Conservation (phyloP, 1,284 basidiomycete species). For the Trichosporon coremiiforme region DNA sequence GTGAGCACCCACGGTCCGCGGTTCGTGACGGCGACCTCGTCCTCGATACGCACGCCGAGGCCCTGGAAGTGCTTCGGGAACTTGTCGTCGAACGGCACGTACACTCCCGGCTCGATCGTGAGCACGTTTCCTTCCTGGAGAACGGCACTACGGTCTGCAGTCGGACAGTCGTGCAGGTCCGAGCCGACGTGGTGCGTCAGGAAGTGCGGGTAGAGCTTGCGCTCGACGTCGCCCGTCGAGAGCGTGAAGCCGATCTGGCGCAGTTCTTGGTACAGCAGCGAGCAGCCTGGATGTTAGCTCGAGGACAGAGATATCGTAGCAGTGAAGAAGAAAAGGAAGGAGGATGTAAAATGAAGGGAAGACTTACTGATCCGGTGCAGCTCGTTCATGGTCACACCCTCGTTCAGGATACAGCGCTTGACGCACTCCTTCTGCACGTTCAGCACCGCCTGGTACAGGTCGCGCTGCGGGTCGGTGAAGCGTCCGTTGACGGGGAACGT, state of each 20-base stretch:
- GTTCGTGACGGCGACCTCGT: constrained; percentile 77
- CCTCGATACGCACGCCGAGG: constrained; percentile 87
- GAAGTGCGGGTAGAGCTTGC: constrained; percentile 83
- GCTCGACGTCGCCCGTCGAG: constrained; percentile 67
- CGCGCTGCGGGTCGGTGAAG: constrained; percentile 78
- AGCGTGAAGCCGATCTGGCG: constrained; percentile 79
- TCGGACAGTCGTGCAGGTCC: constrained; percentile 60
- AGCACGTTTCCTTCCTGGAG: constrained; percentile 81
- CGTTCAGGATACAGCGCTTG: constrained; percentile 58
- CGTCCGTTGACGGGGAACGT: constrained; percentile 82
- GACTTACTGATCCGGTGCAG: constrained; percentile 69
- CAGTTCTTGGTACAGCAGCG: constrained; percentile 71
- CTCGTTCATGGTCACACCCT: constrained; percentile 67
- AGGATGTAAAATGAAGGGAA: background rate
- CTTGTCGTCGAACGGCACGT: constrained; percentile 73
- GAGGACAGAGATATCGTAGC: background rate
- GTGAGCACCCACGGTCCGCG: constrained; percentile 70
- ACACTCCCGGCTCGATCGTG: constrained; percentile 65
- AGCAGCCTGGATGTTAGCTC: constrained; percentile 59
- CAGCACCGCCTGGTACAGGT: constrained; percentile 73
- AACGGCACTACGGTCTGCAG: constrained; percentile 51
- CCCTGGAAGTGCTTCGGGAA: constrained; percentile 87
- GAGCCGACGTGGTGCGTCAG: constrained; percentile 61
- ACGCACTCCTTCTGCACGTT: constrained; percentile 60
- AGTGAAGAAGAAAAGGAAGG: background rate